Percentiles rank a stretch among this genome's conserved stretches.
Conservation (phyloP, 352 stramenopile species). For the Pythium aristosporum region DNA sequence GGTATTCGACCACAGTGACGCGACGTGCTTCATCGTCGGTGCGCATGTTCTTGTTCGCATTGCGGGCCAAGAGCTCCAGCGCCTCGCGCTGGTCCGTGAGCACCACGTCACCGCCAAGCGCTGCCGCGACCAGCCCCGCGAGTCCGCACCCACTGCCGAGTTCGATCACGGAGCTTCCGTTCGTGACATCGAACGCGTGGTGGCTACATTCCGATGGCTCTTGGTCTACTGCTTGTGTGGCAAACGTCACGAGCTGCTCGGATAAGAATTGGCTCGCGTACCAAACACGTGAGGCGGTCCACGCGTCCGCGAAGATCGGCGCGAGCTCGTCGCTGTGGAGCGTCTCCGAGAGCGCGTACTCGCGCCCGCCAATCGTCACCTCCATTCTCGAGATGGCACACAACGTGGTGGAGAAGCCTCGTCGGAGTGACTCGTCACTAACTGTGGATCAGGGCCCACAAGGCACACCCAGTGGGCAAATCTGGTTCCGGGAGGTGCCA, state of each 20-base stretch:
- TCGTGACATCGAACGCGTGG: conserved; percentile 24
- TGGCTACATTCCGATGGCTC: neutral
- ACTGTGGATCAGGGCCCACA: no score
- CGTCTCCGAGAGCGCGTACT: conserved; percentile 76
- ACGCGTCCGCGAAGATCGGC: conserved; percentile 81
- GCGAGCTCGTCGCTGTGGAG: conserved; percentile 65
- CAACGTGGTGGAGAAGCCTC: neutral
- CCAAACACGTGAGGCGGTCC: conserved; percentile 80
- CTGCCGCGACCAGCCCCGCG: conserved; percentile 58
- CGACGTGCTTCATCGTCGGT: conserved; percentile 37
- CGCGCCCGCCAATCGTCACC: conserved; percentile 45
- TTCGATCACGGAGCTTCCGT: conserved; percentile 55
- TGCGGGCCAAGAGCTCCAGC: conserved; percentile 64
- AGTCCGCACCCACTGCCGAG: conserved; percentile 80
- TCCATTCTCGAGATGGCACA: conserved; percentile 19
- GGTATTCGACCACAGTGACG: conserved; percentile 53
- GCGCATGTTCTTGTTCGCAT: conserved; percentile 47
- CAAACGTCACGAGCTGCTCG: conserved; percentile 44
- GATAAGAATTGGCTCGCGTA: conserved; percentile 67
- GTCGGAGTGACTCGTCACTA: neutral
- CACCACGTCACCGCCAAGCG: conserved; percentile 63
- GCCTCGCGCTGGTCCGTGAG: conserved; percentile 73
- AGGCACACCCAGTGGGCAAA: no score
- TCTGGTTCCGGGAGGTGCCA: no score
- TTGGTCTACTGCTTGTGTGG: neutral